Percentiles rank a stretch among this genome's conserved stretches.
Evolutionary conservation across 1,284 basidiomycete species (phyloP).

Genomic region (Austropuccinia psidii): DNA sequence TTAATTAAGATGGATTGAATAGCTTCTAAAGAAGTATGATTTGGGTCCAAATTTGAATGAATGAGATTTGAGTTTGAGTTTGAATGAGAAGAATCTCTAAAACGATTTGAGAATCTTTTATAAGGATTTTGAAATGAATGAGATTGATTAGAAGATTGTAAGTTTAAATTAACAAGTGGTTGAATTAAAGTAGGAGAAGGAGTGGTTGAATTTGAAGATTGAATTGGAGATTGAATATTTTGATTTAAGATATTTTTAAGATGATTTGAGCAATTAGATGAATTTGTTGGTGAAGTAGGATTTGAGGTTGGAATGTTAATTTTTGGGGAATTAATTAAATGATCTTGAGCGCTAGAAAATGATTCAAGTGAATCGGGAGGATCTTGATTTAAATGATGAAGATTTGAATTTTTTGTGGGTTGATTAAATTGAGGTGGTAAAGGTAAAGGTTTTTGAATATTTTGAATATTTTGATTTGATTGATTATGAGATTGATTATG

Average conservation of each 20-base stretch:
- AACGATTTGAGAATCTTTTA: not conserved
- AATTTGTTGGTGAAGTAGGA: not conserved
- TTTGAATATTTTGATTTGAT: not conserved
- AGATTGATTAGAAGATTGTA: not conserved
- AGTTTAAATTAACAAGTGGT: not conserved
- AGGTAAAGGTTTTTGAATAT: not conserved
- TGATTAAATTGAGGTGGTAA: not conserved
- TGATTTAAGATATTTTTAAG: not conserved
- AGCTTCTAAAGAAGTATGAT: constrained; percentile 14
- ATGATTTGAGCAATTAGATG: not conserved
- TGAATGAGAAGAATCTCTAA: constrained; percentile 18
- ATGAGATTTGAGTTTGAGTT: constrained; percentile 13
- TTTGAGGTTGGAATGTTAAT: not conserved
- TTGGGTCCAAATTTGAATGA: constrained; percentile 3
- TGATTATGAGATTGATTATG: not conserved
- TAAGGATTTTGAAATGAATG: not conserved
- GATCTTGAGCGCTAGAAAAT: not conserved
- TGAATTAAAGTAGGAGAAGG: not conserved
- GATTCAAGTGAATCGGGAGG: not conserved
- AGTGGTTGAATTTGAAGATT: not conserved
- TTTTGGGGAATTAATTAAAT: not conserved
- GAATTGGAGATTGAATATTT: not conserved
- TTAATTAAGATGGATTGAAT: constrained; percentile 21
- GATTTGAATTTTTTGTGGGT: not conserved
- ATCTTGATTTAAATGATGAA: not conserved